Base-by-base conservation (phyloP, 1,284 basidiomycete species). In the Retiboletus flavoniger region DNA sequence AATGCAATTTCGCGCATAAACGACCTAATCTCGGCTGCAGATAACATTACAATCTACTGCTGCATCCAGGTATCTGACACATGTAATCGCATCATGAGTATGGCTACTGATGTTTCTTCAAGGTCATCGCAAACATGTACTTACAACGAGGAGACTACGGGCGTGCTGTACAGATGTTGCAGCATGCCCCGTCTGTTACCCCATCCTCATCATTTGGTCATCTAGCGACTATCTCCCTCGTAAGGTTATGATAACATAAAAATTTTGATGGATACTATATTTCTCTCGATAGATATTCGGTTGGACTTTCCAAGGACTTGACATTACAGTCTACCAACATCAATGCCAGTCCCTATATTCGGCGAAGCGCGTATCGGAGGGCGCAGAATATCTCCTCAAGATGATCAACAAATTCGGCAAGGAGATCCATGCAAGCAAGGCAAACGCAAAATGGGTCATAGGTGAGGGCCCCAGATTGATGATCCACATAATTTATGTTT, bases 141-240 rank as follows among this genome's bases (percentile, higher is more conserved):
- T n/a, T 47, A 10, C 31, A 35, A 38, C 17, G 26, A 41, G 32
- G 45, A 32, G 44, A 52, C 29, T 32, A 47, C 31, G 21, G 26
- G 21, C 34, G 19, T n/a, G 51, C 51, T 7, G 9, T 42, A 36
- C 45, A 38, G 34, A 19, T 40, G 7, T 48, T 53, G 14, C 19
- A 47, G 4, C n/a, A 19, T 21, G 24, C 38, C 9, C 13, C 21
- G 7, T n/a, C 36, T 36, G 7, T 11, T 24, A 16, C 39, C 21
- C 26, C 24, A n/a, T 26, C 19, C 14, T 32, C 14, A 11, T 16
- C 4, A 10, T 16, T 40, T 21, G 26, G 21, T 8, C 35, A 35
- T 53, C n/a, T 53, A 31, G 35, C 17, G n/a, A 48, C 40, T 2
- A 43, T 55, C 13, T 39, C 54, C 4, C 34, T 53, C n/a, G 54